Percentiles rank a stretch among this genome's conserved stretches.
phyloP scores from a whole-genome alignment of 345 rosid genomes.

The Heritiera littoralis region DNA sequence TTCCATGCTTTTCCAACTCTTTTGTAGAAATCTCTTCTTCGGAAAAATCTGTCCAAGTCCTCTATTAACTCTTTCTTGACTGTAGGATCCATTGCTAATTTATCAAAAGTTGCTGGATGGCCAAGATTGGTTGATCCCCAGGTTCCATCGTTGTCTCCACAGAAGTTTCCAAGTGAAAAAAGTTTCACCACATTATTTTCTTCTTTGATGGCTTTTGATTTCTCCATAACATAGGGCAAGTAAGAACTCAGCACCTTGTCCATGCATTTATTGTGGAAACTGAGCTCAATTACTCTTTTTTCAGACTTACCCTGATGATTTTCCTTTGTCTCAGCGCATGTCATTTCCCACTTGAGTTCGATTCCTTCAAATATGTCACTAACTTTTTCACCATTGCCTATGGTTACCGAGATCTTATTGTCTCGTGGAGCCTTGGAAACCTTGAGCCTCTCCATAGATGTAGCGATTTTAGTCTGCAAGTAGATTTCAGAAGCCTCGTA shows the following conservation, averaged over 20 bases:
- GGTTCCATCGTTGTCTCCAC: neutral
- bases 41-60: constrained; percentile 34
- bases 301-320: neutral
- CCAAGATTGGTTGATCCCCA: constrained; percentile 28
- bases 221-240: constrained; percentile 23
- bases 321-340: constrained; percentile 12
- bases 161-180: neutral
- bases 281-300: constrained; percentile 9
- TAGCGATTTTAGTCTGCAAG: too few species aligned
- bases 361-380: constrained; percentile 29
- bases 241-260: constrained; percentile 21
- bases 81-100: constrained; percentile 26
- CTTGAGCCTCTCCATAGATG: neutral
- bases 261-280: constrained; percentile 25
- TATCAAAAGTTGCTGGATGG: constrained; percentile 36
- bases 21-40: constrained; percentile 20
- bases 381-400: constrained; percentile 25
- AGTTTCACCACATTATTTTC: constrained; percentile 27
- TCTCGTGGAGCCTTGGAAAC: neutral
- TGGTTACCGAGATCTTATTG: constrained; percentile 9
- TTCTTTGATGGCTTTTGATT: constrained; percentile 22
- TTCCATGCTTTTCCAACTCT: constrained; percentile 31
- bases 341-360: constrained; percentile 26
- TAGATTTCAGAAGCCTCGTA: neutral
- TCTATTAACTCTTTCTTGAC: constrained; percentile 30